A percentile compares a stretch with the other conserved stretches of the same genome.
Conservation (phyloP, 108 stramenopile species). For the Nitzschia inconspicua region DNA sequence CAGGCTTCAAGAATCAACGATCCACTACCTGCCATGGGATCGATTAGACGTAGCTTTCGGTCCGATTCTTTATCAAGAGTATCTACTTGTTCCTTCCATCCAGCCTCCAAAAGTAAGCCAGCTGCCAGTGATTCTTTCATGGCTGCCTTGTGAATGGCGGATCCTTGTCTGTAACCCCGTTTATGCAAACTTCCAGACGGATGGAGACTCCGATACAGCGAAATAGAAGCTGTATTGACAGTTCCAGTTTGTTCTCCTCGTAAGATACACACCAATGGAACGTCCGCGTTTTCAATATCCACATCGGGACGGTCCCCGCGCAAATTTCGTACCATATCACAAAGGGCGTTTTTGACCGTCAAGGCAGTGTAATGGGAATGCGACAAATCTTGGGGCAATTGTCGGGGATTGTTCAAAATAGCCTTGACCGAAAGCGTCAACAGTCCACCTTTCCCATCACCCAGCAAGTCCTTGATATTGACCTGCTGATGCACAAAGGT, state of each 20-base stretch:
- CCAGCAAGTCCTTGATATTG: slow-evolving; percentile 52
- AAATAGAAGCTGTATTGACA: slow-evolving; percentile 40
- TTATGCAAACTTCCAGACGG: slow-evolving; percentile 66
- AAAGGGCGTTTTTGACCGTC: slow-evolving; percentile 78
- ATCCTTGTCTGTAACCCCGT: slow-evolving; percentile 52
- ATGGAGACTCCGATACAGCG: slow-evolving; percentile 67
- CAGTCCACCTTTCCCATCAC: slow-evolving; percentile 61
- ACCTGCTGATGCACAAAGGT: slow-evolving; percentile 37
- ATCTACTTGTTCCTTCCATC: slow-evolving; percentile 48
- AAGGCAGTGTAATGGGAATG: slow-evolving; percentile 78
- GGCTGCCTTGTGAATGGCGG: slow-evolving; percentile 67
- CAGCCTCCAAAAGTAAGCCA: slow-evolving; percentile 64
- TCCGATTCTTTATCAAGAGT: not conserved
- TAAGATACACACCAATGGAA: slow-evolving; percentile 68
- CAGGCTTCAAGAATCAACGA: slow-evolving; percentile 72
- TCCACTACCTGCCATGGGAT: slow-evolving; percentile 84
- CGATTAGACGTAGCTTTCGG: slow-evolving; percentile 34
- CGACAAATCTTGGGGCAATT: slow-evolving; percentile 62
- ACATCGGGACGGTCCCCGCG: slow-evolving; percentile 71
- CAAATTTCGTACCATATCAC: slow-evolving; percentile 65
- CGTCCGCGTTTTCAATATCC: slow-evolving; percentile 66
- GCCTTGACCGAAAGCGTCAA: slow-evolving; percentile 53
- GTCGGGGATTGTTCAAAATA: slow-evolving; percentile 43
- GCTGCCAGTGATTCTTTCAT: slow-evolving; percentile 86
- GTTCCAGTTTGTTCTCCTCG: slow-evolving; percentile 11